phyloP scores from a whole-genome alignment of 2,329 filamentous ascomycete species.

The Pseudofabraea citricarpa region DNA sequence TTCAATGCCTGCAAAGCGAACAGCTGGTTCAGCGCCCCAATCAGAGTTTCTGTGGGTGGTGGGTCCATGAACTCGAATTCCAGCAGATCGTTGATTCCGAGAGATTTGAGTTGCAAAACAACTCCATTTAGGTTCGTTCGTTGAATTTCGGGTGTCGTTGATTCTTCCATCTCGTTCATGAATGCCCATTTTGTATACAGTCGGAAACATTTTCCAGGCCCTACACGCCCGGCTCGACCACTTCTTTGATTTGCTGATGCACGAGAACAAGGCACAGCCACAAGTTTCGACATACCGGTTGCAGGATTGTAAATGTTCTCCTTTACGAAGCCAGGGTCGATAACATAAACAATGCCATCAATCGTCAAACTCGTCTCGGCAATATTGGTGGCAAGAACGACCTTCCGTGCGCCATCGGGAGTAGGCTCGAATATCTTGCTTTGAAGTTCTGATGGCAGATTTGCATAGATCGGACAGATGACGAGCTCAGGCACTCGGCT shows the following conservation, averaged over 20 bases:
- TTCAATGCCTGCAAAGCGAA: constrained; percentile 89
- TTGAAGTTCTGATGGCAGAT: constrained; percentile 85
- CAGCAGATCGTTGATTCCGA: constrained; percentile 88
- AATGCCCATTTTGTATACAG: constrained; percentile 92
- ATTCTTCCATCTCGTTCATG: constrained; percentile 91
- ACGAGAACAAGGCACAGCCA: constrained; percentile 85
- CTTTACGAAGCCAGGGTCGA: constrained; percentile 93
- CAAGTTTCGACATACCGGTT: constrained; percentile 87
- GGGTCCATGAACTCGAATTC: constrained; percentile 97
- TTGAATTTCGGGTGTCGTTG: constrained; percentile 88
- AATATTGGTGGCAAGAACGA: constrained; percentile 94
- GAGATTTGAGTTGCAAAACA: constrained; percentile 79
- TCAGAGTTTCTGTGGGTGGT: constrained; percentile 83
- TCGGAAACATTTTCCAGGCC: constrained; percentile 87
- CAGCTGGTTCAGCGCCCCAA: constrained; percentile 81
- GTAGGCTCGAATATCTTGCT: constrained; percentile 93
- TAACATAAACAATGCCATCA: constrained; percentile 92
- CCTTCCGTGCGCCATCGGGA: constrained; percentile 78
- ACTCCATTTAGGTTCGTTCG: constrained; percentile 81
- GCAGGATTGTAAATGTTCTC: constrained; percentile 90
- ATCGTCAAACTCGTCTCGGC: constrained; percentile 95
- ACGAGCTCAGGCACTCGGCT: constrained; percentile 81
- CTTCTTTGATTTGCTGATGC: constrained; percentile 91
- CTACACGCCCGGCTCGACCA: constrained; percentile 87
- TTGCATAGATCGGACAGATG: constrained; percentile 91